Evolutionary conservation across 345 rosid species (phyloP).

Genomic region (Pelargonium nanum): DNA sequence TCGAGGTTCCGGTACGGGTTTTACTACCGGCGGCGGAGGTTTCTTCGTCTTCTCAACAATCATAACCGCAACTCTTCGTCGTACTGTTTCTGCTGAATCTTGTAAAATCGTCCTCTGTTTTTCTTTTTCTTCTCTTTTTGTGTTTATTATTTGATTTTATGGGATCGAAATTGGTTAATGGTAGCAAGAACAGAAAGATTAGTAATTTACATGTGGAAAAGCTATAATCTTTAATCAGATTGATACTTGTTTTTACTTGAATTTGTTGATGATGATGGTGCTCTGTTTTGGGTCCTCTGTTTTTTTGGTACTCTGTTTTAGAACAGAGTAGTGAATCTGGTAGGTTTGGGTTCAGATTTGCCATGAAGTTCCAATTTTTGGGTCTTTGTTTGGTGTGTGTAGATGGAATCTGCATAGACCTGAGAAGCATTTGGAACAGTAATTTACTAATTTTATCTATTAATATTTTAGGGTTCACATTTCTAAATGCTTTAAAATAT

Average conservation of each 20-base stretch:
- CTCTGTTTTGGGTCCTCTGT: neutral
- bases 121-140: neutral
- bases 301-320: neutral
- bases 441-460: too few relatives aligned
- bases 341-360: too few relatives aligned
- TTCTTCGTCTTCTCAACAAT: conserved; percentile 26
- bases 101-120: conserved; percentile 12
- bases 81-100: neutral
- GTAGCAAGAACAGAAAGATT: neutral
- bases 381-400: too few relatives aligned
- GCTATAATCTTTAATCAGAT: neutral
- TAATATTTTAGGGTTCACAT: too few relatives aligned
- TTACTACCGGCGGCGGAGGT: conserved; percentile 35
- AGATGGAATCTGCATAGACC: too few relatives aligned
- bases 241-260: neutral
- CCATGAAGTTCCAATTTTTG: too few relatives aligned
- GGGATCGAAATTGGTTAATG: neutral
- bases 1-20: conserved; percentile 41
- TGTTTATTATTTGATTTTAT: neutral
- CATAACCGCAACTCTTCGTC: conserved; percentile 10
- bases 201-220: neutral
- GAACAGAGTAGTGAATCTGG: too few relatives aligned
- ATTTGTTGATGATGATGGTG: neutral
- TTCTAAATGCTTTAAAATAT: too few relatives aligned
- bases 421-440: too few relatives aligned